These are phyloP conservation scores for Neofusicoccum cordaticola DNA, from an alignment of 2,329 filamentous ascomycete species.

Conservation along the genomic window DNA sequence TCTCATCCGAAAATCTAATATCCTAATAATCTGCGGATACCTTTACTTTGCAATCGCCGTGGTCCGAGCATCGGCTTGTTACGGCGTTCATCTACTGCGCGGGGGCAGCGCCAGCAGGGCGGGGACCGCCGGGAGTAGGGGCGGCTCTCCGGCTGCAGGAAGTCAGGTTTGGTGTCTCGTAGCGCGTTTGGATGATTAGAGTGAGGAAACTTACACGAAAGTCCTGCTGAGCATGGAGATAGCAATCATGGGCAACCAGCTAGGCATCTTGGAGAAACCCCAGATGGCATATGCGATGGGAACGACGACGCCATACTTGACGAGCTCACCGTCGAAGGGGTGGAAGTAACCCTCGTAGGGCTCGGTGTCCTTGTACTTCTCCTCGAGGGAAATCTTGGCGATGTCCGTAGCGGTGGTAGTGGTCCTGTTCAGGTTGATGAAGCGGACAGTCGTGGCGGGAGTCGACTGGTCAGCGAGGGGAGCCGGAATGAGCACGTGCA, in stretches of 20 bases:
- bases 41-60: neutral
- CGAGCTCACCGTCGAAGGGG: slow-evolving; percentile 68
- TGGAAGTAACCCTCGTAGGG: slow-evolving; percentile 69
- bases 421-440: slow-evolving; percentile 67
- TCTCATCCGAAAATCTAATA: slow-evolving; percentile 2
- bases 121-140: neutral
- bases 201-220: slow-evolving; percentile 65
- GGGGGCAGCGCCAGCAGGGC: slow-evolving; percentile 1
- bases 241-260: slow-evolving; percentile 74
- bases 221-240: slow-evolving; percentile 70
- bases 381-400: slow-evolving; percentile 58
- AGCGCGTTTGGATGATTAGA: neutral
- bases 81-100: slow-evolving; percentile 1
- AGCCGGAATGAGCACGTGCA: slow-evolving; percentile 61
- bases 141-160: neutral
- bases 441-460: slow-evolving; percentile 62
- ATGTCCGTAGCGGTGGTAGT: slow-evolving; percentile 64
- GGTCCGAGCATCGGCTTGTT: neutral
- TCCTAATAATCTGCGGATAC: neutral
- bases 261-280: slow-evolving; percentile 58
- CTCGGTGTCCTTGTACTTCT: slow-evolving; percentile 51
- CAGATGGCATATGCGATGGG: slow-evolving; percentile 68
- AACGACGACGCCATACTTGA: slow-evolving; percentile 59
- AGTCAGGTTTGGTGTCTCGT: neutral
- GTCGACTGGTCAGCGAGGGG: slow-evolving; percentile 62